phyloP scores from a whole-genome alignment of 2,329 filamentous ascomycete species.

The Pseudogymnoascus sp. region DNA sequence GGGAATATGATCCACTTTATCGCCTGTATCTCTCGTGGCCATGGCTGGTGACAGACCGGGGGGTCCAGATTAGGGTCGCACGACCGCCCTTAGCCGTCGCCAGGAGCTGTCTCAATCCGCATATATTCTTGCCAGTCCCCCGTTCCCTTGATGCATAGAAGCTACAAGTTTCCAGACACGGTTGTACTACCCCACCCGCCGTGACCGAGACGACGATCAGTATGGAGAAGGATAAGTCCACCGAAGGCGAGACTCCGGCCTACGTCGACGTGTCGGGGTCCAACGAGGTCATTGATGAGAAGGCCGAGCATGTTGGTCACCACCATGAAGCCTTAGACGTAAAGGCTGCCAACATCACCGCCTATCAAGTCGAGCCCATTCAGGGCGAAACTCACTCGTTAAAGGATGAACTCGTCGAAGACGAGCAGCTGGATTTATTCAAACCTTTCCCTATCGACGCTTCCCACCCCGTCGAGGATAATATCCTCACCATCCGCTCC shows the following conservation, averaged over 20 bases:
- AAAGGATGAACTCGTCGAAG: slow-evolving; percentile 14
- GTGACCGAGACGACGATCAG: slow-evolving; percentile 6
- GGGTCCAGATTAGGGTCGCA: background rate
- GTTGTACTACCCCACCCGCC: background rate
- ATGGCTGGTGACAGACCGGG: background rate
- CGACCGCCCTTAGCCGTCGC: background rate
- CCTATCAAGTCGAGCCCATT: background rate
- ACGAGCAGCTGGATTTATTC: slow-evolving; percentile 13
- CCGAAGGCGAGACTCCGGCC: background rate
- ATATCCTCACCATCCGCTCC: slow-evolving; percentile 49
- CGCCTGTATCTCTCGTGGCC: background rate
- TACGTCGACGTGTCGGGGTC: slow-evolving; percentile 1
- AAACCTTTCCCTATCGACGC: slow-evolving; percentile 36
- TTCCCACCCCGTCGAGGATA: slow-evolving; percentile 36
- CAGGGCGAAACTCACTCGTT: slow-evolving; percentile 11
- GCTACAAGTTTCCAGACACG: slow-evolving; percentile 5
- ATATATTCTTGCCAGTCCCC: slow-evolving; percentile 5
- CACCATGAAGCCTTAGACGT: background rate
- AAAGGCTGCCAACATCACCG: background rate
- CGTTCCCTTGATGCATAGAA: background rate
- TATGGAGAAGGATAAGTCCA: slow-evolving; percentile 5
- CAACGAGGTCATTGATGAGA: background rate
- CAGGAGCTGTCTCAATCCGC: slow-evolving; percentile 1
- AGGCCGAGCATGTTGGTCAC: background rate
- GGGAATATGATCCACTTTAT: background rate